Evolutionary conservation across 768 basidiomycete genomes (phyloP), one percentile per base, ranked within the genome.

Genomic region (Myochromella boudieri): DNA sequence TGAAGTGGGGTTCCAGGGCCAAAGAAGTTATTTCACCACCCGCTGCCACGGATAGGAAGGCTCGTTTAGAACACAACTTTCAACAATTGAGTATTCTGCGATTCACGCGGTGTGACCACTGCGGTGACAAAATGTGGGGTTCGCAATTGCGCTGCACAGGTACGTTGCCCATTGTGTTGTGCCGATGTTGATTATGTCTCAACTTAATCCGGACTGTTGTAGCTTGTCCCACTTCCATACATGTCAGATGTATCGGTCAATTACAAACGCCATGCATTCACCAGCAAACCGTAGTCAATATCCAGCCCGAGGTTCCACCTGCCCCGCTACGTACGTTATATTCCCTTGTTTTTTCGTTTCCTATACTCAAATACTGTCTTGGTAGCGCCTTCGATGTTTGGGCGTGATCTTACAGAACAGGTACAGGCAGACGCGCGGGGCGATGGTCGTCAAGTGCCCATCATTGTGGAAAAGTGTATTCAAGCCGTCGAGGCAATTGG

Each of bases 51-150:
- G 72, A 70, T 22, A 66, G 65, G 46, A 78, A 70, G 53, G 62
- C 65, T 15, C 65, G 62, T 58, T 54, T 75, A 27, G 85, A 89
- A 46, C 97, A 99, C 63, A 78, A 77, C 51, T 98, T 98, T 76
- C 89, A 92, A 60, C 92, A 89, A 53, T 72, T 91, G 53, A 95
- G 85, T 57, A 81, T 94, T 22, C 71, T 98, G 47, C 81, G 95
- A 28, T 89, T 97, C 48, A 85, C 91, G 22, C 80, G 91, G 32
- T 99, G 97, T 61, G 97, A 98, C 58, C 87, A 95, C 44, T 99
- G 97, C 61, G 86, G 85, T 26, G 97, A 98, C 62, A 99, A 98
- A 74, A 84, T 98, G 84, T 99, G 95, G 94, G 95, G 95, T 6
- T 82, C 94, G n/a, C 93, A 95, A 61, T 75, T 91, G 43, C 85